Evolutionary conservation across 768 basidiomycete genomes (phyloP).

Genomic region (Serpula lacrymans): DNA sequence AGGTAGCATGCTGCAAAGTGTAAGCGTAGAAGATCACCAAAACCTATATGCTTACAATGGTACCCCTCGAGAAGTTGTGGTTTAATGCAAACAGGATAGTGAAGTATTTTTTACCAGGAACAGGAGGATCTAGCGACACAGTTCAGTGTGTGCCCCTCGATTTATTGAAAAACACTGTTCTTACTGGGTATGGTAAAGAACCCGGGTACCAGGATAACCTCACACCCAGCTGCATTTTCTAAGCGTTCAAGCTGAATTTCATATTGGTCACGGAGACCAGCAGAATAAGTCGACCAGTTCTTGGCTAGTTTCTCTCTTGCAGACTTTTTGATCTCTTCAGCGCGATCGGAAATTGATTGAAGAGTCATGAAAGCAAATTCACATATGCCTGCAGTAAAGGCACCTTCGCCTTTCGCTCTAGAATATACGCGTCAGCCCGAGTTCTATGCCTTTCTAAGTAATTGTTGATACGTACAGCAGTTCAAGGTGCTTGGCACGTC

Average conservation of each 20-base stretch:
- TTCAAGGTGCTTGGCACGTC: constrained; percentile 24
- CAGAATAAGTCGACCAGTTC: background rate
- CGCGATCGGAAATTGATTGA: constrained; percentile 10
- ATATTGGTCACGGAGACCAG: constrained; percentile 8
- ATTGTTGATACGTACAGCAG: constrained; percentile 26
- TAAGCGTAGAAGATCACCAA: background rate
- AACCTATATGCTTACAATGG: constrained; percentile 35
- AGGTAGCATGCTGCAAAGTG: constrained; percentile 24
- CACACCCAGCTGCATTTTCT: constrained; percentile 24
- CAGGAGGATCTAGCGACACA: constrained; percentile 27
- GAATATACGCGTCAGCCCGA: constrained; percentile 23
- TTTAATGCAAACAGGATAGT: constrained; percentile 35
- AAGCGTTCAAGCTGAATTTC: constrained; percentile 22
- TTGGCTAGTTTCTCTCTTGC: constrained; percentile 2
- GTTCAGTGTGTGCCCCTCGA: background rate
- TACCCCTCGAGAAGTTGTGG: constrained; percentile 46
- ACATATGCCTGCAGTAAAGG: constrained; percentile 12
- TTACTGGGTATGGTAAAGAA: constrained; percentile 20
- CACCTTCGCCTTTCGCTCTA: constrained; percentile 14
- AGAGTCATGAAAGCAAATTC: constrained; percentile 15
- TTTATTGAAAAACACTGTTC: constrained; percentile 3
- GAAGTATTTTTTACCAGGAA: constrained; percentile 40
- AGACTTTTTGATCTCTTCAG: constrained; percentile 10
- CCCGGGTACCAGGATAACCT: constrained; percentile 29
- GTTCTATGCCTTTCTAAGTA: constrained; percentile 18